Evolutionary conservation across 495 filamentous ascomycete species (phyloP).

Genomic region (Achaetomiella virescens): DNA sequence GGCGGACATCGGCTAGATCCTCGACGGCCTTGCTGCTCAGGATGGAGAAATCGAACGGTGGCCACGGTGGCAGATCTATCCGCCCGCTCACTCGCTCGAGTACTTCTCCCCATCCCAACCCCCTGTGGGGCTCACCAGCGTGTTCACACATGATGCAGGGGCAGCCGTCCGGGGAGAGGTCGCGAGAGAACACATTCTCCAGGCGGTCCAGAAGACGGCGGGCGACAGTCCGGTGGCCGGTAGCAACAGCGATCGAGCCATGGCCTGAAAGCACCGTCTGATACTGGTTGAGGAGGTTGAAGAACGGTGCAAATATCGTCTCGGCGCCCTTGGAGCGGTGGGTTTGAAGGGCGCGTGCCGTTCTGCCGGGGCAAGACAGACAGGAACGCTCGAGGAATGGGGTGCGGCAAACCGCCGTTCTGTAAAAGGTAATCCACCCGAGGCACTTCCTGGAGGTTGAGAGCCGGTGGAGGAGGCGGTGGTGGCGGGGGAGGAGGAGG

Average conservation of each 20-base stretch:
- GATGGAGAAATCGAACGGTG: slow-evolving; percentile 69
- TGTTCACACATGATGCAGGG: slow-evolving; percentile 66
- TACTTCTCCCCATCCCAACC: slow-evolving; percentile 95
- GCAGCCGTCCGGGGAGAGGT: slow-evolving; percentile 78
- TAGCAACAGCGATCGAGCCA: slow-evolving; percentile 91
- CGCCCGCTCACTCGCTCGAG: slow-evolving; percentile 87
- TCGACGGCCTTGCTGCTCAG: slow-evolving; percentile 52
- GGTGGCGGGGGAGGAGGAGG: slow-evolving; percentile 59
- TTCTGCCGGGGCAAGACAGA: slow-evolving; percentile 44
- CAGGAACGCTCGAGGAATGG: slow-evolving; percentile 62
- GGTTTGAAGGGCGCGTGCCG: slow-evolving; percentile 43
- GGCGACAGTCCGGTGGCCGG: slow-evolving; percentile 92
- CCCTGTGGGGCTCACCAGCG: slow-evolving; percentile 51
- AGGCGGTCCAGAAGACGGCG: slow-evolving; percentile 85
- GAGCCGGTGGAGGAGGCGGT: slow-evolving; percentile 75
- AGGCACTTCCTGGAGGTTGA: slow-evolving; percentile 55
- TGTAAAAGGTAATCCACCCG: slow-evolving; percentile 85
- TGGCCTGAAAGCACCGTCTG: slow-evolving; percentile 69
- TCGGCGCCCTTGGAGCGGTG: slow-evolving; percentile 52
- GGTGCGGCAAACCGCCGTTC: slow-evolving; percentile 67
- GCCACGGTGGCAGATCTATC: slow-evolving; percentile 78
- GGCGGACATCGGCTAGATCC: slow-evolving; percentile 36
- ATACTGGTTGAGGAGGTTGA: slow-evolving; percentile 79
- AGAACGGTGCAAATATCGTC: slow-evolving; percentile 70
- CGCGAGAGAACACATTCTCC: slow-evolving; percentile 86